Conservation (phyloP, 495 filamentous ascomycete species). For the Daldinia caldariorum region DNA sequence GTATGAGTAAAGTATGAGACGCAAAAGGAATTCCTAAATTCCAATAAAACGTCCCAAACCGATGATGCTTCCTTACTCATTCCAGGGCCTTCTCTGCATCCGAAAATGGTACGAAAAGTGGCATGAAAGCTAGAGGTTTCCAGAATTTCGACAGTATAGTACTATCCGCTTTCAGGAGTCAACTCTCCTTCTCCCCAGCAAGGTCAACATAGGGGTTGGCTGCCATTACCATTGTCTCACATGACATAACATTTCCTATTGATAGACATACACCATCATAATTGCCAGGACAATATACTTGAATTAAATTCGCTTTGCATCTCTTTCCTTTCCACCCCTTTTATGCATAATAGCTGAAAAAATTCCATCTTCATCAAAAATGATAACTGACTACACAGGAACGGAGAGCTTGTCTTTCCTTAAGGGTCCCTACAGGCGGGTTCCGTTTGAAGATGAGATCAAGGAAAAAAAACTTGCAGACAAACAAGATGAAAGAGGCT, state of each 20-base stretch:
- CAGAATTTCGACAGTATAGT: neutral
- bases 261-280: neutral
- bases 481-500: constrained; percentile 13
- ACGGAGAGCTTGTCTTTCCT: neutral
- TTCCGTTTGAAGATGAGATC: constrained; percentile 7
- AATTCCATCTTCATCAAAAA: neutral
- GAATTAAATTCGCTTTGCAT: neutral
- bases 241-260: neutral
- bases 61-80: neutral
- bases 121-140: neutral
- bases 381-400: neutral
- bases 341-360: neutral
- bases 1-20: too few relatives aligned
- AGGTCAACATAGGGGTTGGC: neutral
- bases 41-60: neutral
- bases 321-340: neutral
- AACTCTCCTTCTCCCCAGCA: neutral
- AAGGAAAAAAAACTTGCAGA: constrained; percentile 9
- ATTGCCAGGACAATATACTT: neutral
- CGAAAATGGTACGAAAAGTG: neutral
- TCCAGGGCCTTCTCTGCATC: neutral
- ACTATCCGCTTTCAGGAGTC: neutral
- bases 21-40: neutral
- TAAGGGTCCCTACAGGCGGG: constrained; percentile 14
- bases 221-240: neutral